Evolutionary conservation across 2,329 filamentous ascomycete genomes (phyloP).

Genomic region (Fusarium agapanthi): DNA sequence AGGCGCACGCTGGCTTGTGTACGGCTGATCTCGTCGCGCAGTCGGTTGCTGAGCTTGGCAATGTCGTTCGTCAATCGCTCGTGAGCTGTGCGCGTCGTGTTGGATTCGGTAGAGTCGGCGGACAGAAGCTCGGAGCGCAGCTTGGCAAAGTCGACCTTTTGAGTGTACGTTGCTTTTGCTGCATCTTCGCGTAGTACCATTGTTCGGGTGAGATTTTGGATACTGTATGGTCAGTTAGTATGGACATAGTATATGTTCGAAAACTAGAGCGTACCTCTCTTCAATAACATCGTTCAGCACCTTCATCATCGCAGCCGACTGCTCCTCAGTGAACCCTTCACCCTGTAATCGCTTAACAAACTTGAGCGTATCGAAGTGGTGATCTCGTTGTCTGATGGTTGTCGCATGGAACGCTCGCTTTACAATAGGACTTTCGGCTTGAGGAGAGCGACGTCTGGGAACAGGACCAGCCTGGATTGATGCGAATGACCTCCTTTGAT

Average conservation of each 20-base stretch:
- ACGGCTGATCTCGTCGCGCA: slow-evolving; percentile 92
- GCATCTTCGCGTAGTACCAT: slow-evolving; percentile 98
- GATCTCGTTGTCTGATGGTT: slow-evolving; percentile 69
- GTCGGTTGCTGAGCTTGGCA: slow-evolving; percentile 86
- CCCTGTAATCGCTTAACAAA: slow-evolving; percentile 90
- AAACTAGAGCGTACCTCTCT: slow-evolving; percentile 69
- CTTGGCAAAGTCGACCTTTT: slow-evolving; percentile 98
- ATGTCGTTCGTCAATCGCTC: slow-evolving; percentile 94
- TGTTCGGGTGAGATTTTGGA: slow-evolving; percentile 95
- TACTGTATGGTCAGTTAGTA: slow-evolving; percentile 59
- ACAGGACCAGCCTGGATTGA: slow-evolving; percentile 31
- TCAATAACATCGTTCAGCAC: slow-evolving; percentile 96
- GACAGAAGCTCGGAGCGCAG: slow-evolving; percentile 92
- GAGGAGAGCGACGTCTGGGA: slow-evolving; percentile 9
- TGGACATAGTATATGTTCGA: too few relatives aligned
- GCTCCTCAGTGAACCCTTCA: slow-evolving; percentile 95
- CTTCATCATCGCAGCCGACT: slow-evolving; percentile 98
- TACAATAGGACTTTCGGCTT: slow-evolving; percentile 33
- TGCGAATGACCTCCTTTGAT: slow-evolving; percentile 33
- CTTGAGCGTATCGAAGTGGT: slow-evolving; percentile 98
- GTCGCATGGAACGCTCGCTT: slow-evolving; percentile 74
- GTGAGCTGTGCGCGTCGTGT: slow-evolving; percentile 87
- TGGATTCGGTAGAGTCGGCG: slow-evolving; percentile 89
- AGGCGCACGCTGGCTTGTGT: slow-evolving; percentile 93
- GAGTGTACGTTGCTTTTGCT: slow-evolving; percentile 79